These are phyloP conservation scores for Aegilops speltoides DNA, from an alignment of 176 grass and related monocot genomes.

Conservation along the genomic window DNA sequence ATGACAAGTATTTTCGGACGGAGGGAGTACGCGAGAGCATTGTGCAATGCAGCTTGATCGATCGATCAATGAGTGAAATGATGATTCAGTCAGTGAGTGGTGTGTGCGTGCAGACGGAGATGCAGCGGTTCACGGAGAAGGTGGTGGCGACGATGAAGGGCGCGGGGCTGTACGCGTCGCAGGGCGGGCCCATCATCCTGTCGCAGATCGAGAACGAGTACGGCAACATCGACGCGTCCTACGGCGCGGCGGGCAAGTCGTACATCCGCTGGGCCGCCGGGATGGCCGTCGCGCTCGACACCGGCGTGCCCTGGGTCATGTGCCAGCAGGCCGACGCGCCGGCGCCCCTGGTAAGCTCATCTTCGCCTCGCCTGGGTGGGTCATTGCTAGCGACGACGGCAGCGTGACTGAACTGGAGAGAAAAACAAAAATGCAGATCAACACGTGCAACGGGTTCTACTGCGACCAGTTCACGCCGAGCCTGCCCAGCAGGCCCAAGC, in stretches of 20 bases:
- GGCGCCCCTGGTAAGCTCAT: slow-evolving; percentile 55
- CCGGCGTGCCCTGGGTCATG: slow-evolving; percentile 98
- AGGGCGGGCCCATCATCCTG: slow-evolving; percentile 92
- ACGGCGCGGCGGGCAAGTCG: slow-evolving; percentile 59
- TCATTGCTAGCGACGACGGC: too few species aligned
- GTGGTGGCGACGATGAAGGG: slow-evolving; percentile 92
- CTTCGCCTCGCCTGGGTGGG: too few species aligned
- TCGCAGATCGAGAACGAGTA: slow-evolving; percentile 99
- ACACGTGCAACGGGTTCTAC: slow-evolving; percentile 99
- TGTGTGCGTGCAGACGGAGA: slow-evolving; percentile 49
- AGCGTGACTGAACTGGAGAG: not conserved
- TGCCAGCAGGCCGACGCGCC: slow-evolving; percentile 93
- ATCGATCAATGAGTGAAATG: not conserved
- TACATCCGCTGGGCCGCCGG: slow-evolving; percentile 93
- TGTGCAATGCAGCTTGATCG: slow-evolving; percentile 1
- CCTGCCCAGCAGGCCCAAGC: slow-evolving; percentile 73
- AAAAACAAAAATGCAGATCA: slow-evolving; percentile 54
- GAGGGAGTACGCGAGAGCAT: too few species aligned
- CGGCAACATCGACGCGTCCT: slow-evolving; percentile 69
- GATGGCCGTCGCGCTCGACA: slow-evolving; percentile 91
- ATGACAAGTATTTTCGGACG: too few species aligned
- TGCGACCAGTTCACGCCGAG: slow-evolving; percentile 93
- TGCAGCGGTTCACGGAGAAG: slow-evolving; percentile 93
- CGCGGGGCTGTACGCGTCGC: slow-evolving; percentile 90
- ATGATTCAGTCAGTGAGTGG: not conserved